A percentile compares a stretch with the other conserved stretches of the same genome.
Conservation (phyloP, 2,329 filamentous ascomycete species). For the Fusarium protoensiforme region DNA sequence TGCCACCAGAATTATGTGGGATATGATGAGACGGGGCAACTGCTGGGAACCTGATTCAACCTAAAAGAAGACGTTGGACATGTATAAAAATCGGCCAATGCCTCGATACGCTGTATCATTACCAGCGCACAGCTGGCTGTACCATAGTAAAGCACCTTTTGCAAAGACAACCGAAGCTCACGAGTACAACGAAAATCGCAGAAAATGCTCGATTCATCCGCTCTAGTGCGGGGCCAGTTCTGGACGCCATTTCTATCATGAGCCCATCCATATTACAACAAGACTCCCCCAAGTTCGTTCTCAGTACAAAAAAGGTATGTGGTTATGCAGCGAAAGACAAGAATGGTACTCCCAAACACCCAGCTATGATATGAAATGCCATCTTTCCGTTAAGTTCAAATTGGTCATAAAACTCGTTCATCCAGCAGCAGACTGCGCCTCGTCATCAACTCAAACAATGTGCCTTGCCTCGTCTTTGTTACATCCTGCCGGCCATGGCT, state of each 20-base stretch:
- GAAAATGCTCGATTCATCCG: constrained; percentile 38
- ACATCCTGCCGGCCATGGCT: constrained; percentile 53
- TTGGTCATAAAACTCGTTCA: constrained; percentile 34
- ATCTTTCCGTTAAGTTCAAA: constrained; percentile 39
- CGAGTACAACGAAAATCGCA: constrained; percentile 11
- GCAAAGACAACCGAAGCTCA: constrained; percentile 13
- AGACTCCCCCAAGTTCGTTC: constrained; percentile 16
- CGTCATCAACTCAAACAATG: constrained; percentile 20
- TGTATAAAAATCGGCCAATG: constrained; percentile 41
- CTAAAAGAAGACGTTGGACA: constrained; percentile 23
- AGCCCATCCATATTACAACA: constrained; percentile 29
- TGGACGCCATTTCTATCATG: constrained; percentile 33
- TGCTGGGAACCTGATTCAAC: constrained; percentile 14
- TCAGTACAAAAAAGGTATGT: constrained; percentile 35
- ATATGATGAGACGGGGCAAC: constrained; percentile 9
- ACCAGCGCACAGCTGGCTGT: constrained; percentile 44
- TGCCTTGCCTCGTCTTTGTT: constrained; percentile 14
- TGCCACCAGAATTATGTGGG: constrained; percentile 15
- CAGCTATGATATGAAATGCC: constrained; percentile 44
- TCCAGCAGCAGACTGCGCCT: constrained; percentile 28
- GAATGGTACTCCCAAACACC: constrained; percentile 46
- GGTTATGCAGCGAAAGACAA: constrained; percentile 39
- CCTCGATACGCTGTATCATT: constrained; percentile 41
- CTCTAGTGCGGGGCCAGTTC: constrained; percentile 16
- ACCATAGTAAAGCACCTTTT: constrained; percentile 42